Conservation (phyloP, 768 basidiomycete genomes). For the Porpolomopsis calyptriformis region DNA sequence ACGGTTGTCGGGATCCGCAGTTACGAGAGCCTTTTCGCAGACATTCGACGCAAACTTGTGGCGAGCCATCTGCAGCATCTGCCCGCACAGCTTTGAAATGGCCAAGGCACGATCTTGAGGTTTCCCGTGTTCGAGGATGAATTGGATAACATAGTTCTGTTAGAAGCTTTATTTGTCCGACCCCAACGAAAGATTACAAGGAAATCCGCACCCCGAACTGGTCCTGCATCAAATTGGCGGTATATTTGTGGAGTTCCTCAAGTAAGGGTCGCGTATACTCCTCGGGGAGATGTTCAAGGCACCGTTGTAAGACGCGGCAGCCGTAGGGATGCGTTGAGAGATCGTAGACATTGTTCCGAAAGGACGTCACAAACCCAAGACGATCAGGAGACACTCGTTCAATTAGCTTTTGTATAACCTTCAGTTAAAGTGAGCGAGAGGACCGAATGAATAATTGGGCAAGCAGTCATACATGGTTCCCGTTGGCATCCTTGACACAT, state of each 20-base stretch:
- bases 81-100: conserved; percentile 59
- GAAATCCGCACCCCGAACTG: conserved; percentile 68
- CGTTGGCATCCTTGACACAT: conserved; percentile 86
- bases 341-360: conserved; percentile 69
- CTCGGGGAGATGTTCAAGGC: conserved; percentile 74
- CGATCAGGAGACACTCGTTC: conserved; percentile 70
- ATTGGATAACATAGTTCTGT: conserved; percentile 93
- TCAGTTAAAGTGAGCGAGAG: conserved; percentile 5
- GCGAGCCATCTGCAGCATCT: conserved; percentile 67
- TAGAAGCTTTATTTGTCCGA: conserved; percentile 4
- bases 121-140: conserved; percentile 74
- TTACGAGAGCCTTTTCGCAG: conserved; percentile 78
- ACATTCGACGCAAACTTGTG: conserved; percentile 97
- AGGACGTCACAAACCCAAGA: conserved; percentile 61
- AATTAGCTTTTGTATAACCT: conserved; percentile 86
- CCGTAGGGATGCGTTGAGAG: conserved; percentile 86
- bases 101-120: conserved; percentile 58
- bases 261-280: conserved; percentile 59
- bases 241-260: conserved; percentile 70
- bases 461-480: conserved; percentile 71
- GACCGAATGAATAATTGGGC: background rate
- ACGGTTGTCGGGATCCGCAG: conserved; percentile 54
- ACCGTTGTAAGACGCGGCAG: conserved; percentile 89
- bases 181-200: conserved; percentile 6
- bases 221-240: conserved; percentile 71